A percentile compares a stretch with the other conserved stretches of the same genome.
Evolutionary conservation across 1,284 basidiomycete species (phyloP).

Genomic region (Violaceomyces palustris): DNA sequence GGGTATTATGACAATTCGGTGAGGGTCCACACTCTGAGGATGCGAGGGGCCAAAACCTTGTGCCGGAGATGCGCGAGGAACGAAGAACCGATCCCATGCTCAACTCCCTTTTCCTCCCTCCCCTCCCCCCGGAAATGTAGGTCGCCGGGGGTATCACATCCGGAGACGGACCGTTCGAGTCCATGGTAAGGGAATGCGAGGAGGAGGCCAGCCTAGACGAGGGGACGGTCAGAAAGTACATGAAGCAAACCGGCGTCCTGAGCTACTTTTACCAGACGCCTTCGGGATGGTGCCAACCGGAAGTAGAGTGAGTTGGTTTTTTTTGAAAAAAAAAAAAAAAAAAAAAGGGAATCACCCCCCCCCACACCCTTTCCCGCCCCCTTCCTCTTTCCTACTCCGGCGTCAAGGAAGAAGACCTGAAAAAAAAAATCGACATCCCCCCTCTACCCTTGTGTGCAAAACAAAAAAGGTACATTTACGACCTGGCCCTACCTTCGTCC

Average conservation of each 20-base stretch:
- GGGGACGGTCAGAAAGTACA: slow-evolving; percentile 60
- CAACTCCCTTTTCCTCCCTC: too few species aligned
- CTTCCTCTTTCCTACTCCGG: too few species aligned
- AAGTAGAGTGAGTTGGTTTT: slow-evolving; percentile 45
- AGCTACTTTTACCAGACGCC: slow-evolving; percentile 62
- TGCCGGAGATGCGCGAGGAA: not conserved
- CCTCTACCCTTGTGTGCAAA: too few species aligned
- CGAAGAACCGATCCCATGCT: too few species aligned
- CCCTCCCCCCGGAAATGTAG: slow-evolving; percentile 47
- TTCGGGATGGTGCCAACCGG: slow-evolving; percentile 51
- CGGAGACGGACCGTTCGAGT: slow-evolving; percentile 69
- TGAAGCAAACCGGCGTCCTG: slow-evolving; percentile 55
- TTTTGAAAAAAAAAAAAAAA: not conserved
- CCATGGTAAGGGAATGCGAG: slow-evolving; percentile 83
- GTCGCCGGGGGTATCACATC: slow-evolving; percentile 61
- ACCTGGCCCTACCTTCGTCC: slow-evolving; percentile 30
- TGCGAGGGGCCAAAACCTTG: too few species aligned
- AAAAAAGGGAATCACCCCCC: too few species aligned
- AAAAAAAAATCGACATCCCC: too few species aligned
- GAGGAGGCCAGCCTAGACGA: slow-evolving; percentile 80
- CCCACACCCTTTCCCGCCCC: too few species aligned
- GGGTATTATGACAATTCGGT: slow-evolving; percentile 43
- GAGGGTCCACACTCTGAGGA: too few species aligned
- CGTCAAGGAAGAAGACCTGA: too few species aligned
- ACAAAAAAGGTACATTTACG: slow-evolving; percentile 52